Conservation (phyloP, 306 rosid species). For the Casuarina cunninghamiana region DNA sequence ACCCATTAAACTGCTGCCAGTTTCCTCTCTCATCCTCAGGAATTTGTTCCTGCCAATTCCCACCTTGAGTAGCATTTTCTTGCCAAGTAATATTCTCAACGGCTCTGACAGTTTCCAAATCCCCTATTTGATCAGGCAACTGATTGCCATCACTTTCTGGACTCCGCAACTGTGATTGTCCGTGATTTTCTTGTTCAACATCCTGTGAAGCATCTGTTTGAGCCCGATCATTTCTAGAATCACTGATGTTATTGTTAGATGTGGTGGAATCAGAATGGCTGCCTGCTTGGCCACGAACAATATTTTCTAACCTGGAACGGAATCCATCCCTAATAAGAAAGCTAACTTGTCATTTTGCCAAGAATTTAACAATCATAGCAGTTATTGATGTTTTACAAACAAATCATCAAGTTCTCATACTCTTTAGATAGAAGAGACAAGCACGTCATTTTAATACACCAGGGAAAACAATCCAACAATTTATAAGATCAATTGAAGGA, state of each 20-base stretch:
- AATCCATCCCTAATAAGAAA: slow-evolving; percentile 79
- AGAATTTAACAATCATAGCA: slow-evolving; percentile 28
- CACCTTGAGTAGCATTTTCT: slow-evolving; percentile 60
- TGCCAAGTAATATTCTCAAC: slow-evolving; percentile 63
- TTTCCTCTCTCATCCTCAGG: slow-evolving; percentile 57
- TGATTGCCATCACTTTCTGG: slow-evolving; percentile 48
- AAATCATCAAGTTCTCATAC: slow-evolving; percentile 21
- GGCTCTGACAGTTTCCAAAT: slow-evolving; percentile 48
- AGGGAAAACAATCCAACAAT: not conserved
- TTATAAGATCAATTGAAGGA: not conserved
- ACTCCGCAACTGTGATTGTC: slow-evolving; percentile 54
- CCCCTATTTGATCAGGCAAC: slow-evolving; percentile 55
- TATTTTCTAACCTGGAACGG: slow-evolving; percentile 82
- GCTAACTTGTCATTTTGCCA: slow-evolving; percentile 30
- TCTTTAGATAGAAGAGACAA: slow-evolving; percentile 21
- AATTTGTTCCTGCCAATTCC: slow-evolving; percentile 65
- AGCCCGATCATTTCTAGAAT: slow-evolving; percentile 58
- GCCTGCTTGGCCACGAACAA: slow-evolving; percentile 85
- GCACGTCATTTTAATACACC: not conserved
- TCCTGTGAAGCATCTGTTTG: slow-evolving; percentile 52
- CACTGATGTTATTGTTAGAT: slow-evolving; percentile 50
- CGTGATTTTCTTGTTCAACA: slow-evolving; percentile 56
- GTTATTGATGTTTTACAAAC: slow-evolving; percentile 12
- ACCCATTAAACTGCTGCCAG: slow-evolving; percentile 74
- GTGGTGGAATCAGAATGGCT: slow-evolving; percentile 58